These are phyloP conservation scores for Cyathus striatus DNA, from an alignment of 768 basidiomycete genomes.

Conservation along the genomic window DNA sequence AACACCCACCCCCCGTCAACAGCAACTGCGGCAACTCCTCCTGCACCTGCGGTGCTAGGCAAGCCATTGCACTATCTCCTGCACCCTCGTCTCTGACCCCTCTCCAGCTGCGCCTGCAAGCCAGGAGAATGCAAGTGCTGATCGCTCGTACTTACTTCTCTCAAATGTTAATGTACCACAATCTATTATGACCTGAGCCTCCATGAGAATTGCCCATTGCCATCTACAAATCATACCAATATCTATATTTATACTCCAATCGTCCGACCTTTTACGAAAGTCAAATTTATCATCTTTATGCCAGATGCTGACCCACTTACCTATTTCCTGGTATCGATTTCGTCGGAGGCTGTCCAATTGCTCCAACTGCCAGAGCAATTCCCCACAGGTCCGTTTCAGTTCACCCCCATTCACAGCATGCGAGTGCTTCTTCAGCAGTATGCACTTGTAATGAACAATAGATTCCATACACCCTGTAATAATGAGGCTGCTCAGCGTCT, in stretches of 20 bases:
- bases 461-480: slow-evolving; percentile 90
- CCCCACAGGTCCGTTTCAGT: slow-evolving; percentile 40
- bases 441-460: slow-evolving; percentile 73
- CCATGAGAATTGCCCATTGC: no score
- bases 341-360: slow-evolving; percentile 61
- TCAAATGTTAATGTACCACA: background rate
- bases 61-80: slow-evolving; percentile 6
- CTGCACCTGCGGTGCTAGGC: slow-evolving; percentile 53
- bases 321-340: slow-evolving; percentile 64
- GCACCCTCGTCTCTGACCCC: slow-evolving; percentile 2
- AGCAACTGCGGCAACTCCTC: slow-evolving; percentile 39
- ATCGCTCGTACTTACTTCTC: slow-evolving; percentile 9
- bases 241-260: no score
- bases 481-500: slow-evolving; percentile 3
- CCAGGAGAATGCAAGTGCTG: slow-evolving; percentile 64
- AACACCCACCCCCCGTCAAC: slow-evolving; percentile 34
- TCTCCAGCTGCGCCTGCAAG: slow-evolving; percentile 52
- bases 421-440: slow-evolving; percentile 52
- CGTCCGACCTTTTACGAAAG: no score
- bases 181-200: background rate
- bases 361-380: slow-evolving; percentile 52
- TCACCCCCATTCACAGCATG: slow-evolving; percentile 22
- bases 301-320: slow-evolving; percentile 30
- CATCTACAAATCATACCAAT: no score
- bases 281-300: no score